Evolutionary conservation across 257 asterid genomes (phyloP), one percentile per base, ranked within the genome.

Genomic region (Paulownia fortunei): DNA sequence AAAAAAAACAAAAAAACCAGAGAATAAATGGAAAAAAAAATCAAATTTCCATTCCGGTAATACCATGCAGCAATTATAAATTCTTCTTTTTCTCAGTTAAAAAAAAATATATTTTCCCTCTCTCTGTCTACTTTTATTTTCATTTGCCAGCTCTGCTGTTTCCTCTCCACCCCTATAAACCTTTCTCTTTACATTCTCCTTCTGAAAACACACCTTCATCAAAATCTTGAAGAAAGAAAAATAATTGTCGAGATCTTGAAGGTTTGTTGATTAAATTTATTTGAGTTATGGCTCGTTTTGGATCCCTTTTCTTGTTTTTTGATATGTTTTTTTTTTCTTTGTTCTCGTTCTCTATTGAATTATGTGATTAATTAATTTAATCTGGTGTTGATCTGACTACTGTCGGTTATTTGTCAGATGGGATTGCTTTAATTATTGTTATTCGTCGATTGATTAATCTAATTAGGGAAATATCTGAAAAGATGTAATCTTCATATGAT

Each of bases 101-200:
- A 54, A 75, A 72, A 74, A 44, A 44, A 44, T 8, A 3, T 44
- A 41, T 42, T 13, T 44, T 27, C 64, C 13, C 37, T 64, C 59
- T 64, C 56, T 61, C 68, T 8, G 62, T n/a, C 74, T 69, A 46
- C 82, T 60, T 79, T 76, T 73, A 26, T 23, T 64, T 56, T 42
- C 78, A 73, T 80, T 79, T 82, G 81, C 88, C 87, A 82, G 86
- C 87, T 80, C 74, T 74, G 76, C 82, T 69, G 65, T 55, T 62
- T 68, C 52, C 55, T 78, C 78, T 61, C 77, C 75, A 74, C 73
- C 75, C 73, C 74, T 68, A 23, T 69, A 77, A 67, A 74, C 82
- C 82, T 77, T 80, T 69, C 27, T 16, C 46, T 74, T 70, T 52
- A 54, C 65, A 73, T 63, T 80, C 80, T 80, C 83, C 71, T 70